Conservation (phyloP, 768 basidiomycete genomes). For the Boletus insuetus region DNA sequence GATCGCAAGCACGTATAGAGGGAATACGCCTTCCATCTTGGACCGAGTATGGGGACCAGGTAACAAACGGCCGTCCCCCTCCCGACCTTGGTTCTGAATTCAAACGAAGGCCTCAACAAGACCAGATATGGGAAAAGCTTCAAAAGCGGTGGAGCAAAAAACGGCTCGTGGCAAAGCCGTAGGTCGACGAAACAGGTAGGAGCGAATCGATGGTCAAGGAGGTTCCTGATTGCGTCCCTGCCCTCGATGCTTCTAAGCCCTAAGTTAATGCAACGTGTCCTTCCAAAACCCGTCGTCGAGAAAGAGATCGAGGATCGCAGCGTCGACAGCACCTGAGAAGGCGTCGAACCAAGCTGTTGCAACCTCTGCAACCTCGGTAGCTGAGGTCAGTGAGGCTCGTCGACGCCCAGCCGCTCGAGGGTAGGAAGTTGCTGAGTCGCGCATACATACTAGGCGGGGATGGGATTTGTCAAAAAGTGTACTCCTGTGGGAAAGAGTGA, state of each 20-base stretch:
- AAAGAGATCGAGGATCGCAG: constrained; percentile 23
- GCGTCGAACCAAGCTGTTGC: no score
- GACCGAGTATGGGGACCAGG: constrained; percentile 43
- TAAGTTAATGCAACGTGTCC: constrained; percentile 53
- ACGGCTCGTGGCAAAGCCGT: constrained; percentile 11
- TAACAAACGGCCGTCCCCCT: constrained; percentile 51
- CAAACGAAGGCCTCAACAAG: constrained; percentile 56
- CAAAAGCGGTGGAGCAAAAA: constrained; percentile 30
- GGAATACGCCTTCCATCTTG: constrained; percentile 50
- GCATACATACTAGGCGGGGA: no score
- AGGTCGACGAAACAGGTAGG: constrained; percentile 16
- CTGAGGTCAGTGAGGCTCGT: no score
- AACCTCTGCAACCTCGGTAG: no score
- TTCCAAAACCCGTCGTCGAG: constrained; percentile 43
- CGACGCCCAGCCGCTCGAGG: no score
- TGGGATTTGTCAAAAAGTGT: no score
- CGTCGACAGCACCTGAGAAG: background rate
- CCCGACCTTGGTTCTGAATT: constrained; percentile 50
- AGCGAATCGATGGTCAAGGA: constrained; percentile 35
- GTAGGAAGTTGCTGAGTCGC: no score
- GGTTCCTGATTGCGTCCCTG: constrained; percentile 34
- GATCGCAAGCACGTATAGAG: constrained; percentile 60
- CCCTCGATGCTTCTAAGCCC: constrained; percentile 48
- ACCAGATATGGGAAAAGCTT: constrained; percentile 51
- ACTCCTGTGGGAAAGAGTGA: no score